These are phyloP conservation scores for Phytopythium chamaehyphon DNA, from an alignment of 352 stramenopile genomes.

Conservation along the genomic window DNA sequence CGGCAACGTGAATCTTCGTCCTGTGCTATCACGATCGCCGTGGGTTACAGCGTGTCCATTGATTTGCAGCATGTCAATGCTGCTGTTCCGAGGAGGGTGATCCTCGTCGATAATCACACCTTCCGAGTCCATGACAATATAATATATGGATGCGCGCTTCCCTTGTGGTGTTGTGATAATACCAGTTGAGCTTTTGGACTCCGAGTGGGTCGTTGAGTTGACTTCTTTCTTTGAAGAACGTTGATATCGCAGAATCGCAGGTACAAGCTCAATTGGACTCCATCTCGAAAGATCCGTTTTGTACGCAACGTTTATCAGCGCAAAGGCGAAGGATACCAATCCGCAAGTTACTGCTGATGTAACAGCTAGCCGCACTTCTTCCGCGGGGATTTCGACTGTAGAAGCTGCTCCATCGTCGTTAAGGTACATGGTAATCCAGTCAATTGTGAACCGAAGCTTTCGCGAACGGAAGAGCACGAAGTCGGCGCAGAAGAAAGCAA, in stretches of 20 bases:
- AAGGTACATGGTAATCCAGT: conserved; percentile 33
- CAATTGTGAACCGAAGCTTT: conserved; percentile 40
- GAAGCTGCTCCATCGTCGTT: conserved; percentile 27
- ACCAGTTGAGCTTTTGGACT: neutral
- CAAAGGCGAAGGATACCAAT: conserved; percentile 15
- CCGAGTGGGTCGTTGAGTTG: neutral
- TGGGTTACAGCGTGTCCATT: neutral
- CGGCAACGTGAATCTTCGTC: neutral
- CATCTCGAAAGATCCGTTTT: conserved; percentile 21
- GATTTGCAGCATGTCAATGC: neutral
- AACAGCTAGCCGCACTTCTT: conserved; percentile 18
- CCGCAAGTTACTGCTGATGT: conserved; percentile 9
- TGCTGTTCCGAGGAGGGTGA: neutral
- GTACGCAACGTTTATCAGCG: conserved; percentile 13
- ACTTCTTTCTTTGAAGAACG: neutral
- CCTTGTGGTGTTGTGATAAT: neutral
- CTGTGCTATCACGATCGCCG: neutral
- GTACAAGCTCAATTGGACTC: conserved; percentile 15
- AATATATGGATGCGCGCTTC: conserved; percentile 7
- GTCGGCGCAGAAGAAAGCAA: conserved; percentile 27
- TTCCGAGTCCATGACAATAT: conserved; percentile 10
- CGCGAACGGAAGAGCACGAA: conserved; percentile 31
- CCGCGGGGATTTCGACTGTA: conserved; percentile 22
- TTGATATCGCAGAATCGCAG: neutral
- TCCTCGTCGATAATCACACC: neutral